Base-by-base conservation (phyloP, 23 red algal species). In the Gracilaria gracilis region DNA sequence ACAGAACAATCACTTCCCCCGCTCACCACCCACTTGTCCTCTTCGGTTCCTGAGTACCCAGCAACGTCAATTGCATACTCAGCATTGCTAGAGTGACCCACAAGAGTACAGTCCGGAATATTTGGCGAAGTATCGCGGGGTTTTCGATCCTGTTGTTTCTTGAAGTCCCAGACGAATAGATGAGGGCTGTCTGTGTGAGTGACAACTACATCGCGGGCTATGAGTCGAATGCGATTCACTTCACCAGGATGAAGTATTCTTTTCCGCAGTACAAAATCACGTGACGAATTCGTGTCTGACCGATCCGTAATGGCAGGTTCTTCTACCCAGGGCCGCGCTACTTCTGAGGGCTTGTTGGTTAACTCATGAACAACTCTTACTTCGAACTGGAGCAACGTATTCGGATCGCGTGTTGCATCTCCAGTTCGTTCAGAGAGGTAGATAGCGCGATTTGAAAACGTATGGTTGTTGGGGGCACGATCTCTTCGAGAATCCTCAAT, bases 191-290 rank as follows among this genome's bases (percentile, higher is more conserved):
- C 96, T 75, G 96, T 91, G 55, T 98, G 96, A 28, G 96, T 98
- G 57, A 98, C 92, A n/a, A 98, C 70, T 40, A 98, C 72, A 34
- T 89, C 82, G 25, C 82, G 57, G 37, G 54, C 32, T 53, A 90
- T 53, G 28, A 88, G 69, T 44, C 88, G 86, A 29, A 95, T 86
- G 42, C 86, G 81, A 78, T 98, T 98, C 19, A 98, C 96, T 49
- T 98, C 96, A 29, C 92, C 96, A 13, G 96, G 96, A 57, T 98
- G 96, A 76, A 98, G 51, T 49, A 98, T 75, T 54, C 93, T 87
- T 57, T 98, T 98, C 28, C 77, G 75, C 37, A 98, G 49, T 39
- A 54, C 65, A 35, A 98, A 95, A 32, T 93, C 92, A 25, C 85
- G 77, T 29, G 65, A 87, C 0, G 89, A 84, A 71, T 83, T 83